Conservation (phyloP, 106 monocot species). For the Dendrobium officinale region DNA sequence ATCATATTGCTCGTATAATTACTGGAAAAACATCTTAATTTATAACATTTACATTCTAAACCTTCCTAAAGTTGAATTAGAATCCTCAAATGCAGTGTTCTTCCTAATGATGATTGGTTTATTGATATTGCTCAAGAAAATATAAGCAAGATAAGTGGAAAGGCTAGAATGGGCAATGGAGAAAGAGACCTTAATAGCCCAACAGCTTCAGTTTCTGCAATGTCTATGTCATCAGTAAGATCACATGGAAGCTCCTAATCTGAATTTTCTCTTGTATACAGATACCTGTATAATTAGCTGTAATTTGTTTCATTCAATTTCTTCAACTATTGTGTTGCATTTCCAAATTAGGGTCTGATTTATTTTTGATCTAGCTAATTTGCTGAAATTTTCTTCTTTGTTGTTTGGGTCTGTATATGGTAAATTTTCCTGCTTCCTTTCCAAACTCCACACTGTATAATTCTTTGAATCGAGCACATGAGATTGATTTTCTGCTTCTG, state of each 20-base stretch:
- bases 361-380: neutral
- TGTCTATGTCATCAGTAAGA: slow-evolving; percentile 72
- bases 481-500: neutral
- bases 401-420: neutral
- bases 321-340: slow-evolving; percentile 3
- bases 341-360: slow-evolving; percentile 4
- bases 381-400: slow-evolving; percentile 1
- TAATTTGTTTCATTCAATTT: slow-evolving; percentile 10
- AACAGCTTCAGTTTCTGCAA: slow-evolving; percentile 80
- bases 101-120: slow-evolving; percentile 86
- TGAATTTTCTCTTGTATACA: slow-evolving; percentile 6
- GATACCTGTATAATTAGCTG: slow-evolving; percentile 30
- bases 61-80: no score
- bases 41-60: no score
- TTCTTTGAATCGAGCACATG: no score
- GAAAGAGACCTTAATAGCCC: slow-evolving; percentile 83
- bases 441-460: neutral
- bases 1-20: no score
- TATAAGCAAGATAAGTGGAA: slow-evolving; percentile 58
- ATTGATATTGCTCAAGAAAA: slow-evolving; percentile 60
- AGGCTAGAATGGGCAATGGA: slow-evolving; percentile 32
- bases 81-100: slow-evolving; percentile 43
- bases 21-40: no score
- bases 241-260: slow-evolving; percentile 64
- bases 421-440: neutral